Conservation (phyloP, 441 rosid species). For the Euphorbia celastroides region DNA sequence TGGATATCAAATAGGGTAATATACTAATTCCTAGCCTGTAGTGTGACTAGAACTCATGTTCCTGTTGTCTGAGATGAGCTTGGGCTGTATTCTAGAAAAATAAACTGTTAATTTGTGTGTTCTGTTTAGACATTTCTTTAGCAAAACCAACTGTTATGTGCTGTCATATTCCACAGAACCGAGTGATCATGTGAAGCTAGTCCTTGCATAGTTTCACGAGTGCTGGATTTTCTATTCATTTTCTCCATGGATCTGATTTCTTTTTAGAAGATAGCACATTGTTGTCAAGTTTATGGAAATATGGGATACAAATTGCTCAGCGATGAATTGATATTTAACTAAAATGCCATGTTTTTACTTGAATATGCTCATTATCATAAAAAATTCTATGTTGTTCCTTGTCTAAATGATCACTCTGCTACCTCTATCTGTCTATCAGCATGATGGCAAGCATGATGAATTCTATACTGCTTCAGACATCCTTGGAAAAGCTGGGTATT, state of each 20-base stretch:
- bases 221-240: not conserved
- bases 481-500: slow-evolving; percentile 73
- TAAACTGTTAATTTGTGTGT: not conserved
- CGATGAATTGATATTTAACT: not conserved
- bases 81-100: not conserved
- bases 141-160: not conserved
- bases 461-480: slow-evolving; percentile 79
- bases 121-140: not conserved
- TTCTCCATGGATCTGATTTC: not conserved
- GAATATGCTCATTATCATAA: not conserved
- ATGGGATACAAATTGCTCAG: not conserved
- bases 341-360: not conserved
- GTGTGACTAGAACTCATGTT: not conserved
- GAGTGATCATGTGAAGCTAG: not conserved
- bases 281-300: not conserved
- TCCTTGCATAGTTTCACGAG: not conserved
- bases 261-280: not conserved
- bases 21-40: not conserved
- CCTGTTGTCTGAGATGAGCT: not conserved
- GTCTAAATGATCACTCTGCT: slow-evolving; percentile 8
- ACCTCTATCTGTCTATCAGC: slow-evolving; percentile 49
- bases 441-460: slow-evolving; percentile 98
- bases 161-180: not conserved
- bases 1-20: slow-evolving; percentile 86
- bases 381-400: not conserved